Evolutionary conservation across 768 basidiomycete species (phyloP).

Genomic region (Rhodotorula toruloides): DNA sequence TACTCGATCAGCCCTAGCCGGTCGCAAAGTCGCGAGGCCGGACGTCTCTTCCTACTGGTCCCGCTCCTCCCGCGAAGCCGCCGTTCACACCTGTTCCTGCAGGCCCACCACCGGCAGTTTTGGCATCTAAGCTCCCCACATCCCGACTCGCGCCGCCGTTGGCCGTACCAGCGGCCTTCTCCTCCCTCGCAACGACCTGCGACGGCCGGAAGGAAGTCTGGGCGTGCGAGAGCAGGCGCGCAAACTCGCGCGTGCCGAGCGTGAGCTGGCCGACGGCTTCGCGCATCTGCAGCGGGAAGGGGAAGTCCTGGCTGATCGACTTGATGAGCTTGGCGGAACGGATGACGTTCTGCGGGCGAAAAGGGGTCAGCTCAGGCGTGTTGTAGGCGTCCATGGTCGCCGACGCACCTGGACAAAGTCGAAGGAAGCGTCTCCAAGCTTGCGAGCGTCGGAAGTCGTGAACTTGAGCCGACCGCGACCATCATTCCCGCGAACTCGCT

Average conservation of each 20-base stretch:
- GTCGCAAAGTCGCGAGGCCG: neutral
- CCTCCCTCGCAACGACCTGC: neutral
- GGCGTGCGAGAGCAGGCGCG: slow-evolving; percentile 20
- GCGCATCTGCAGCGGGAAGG: slow-evolving; percentile 30
- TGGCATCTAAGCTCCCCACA: neutral
- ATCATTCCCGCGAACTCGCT: slow-evolving; percentile 20
- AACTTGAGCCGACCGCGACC: slow-evolving; percentile 29
- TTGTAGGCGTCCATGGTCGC: too few species aligned
- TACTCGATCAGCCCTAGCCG: neutral
- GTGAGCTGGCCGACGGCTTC: slow-evolving; percentile 38
- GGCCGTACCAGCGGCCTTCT: too few species aligned
- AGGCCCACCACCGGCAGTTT: neutral
- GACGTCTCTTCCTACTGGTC: neutral
- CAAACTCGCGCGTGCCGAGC: slow-evolving; percentile 36
- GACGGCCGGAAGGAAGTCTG: slow-evolving; percentile 6
- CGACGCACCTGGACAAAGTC: slow-evolving; percentile 34
- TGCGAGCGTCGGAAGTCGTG: slow-evolving; percentile 13
- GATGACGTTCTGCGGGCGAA: slow-evolving; percentile 30
- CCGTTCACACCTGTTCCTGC: neutral
- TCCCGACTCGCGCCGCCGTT: neutral
- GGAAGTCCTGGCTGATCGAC: slow-evolving; percentile 27
- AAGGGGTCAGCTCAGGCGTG: neutral
- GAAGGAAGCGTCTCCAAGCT: slow-evolving; percentile 28
- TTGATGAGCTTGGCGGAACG: slow-evolving; percentile 37
- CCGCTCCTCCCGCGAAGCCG: too few species aligned